A percentile compares a stretch with the other conserved stretches of the same genome.
phyloP scores from a whole-genome alignment of 345 rosid species.

The Nephelium lappaceum region DNA sequence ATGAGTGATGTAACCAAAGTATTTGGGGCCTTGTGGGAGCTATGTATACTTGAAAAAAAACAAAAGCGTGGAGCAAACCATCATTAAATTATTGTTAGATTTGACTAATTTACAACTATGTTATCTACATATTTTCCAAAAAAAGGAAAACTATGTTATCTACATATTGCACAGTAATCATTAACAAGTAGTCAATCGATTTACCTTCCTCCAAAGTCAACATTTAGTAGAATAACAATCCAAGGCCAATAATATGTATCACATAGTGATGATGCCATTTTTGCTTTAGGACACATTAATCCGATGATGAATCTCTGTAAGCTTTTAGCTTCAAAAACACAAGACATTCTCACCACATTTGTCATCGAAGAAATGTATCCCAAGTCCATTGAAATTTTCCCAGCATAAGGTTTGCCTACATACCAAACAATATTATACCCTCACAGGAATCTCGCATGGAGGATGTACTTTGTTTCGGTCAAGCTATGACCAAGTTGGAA shows the following conservation, averaged over 20 bases:
- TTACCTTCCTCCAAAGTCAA: too few species aligned
- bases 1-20: too few species aligned
- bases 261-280: slow-evolving; percentile 18
- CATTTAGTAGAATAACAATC: too few species aligned
- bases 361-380: slow-evolving; percentile 12
- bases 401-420: slow-evolving; percentile 16
- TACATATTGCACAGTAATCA: too few species aligned
- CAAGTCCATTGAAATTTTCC: background rate
- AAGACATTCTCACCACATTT: slow-evolving; percentile 1
- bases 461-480: slow-evolving; percentile 18
- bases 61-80: too few species aligned
- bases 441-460: slow-evolving; percentile 15
- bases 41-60: too few species aligned
- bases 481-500: slow-evolving; percentile 33
- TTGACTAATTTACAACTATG: too few species aligned
- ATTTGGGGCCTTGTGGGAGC: too few species aligned
- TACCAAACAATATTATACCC: slow-evolving; percentile 35
- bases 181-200: too few species aligned
- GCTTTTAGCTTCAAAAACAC: background rate
- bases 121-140: too few species aligned
- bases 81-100: too few species aligned
- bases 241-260: slow-evolving; percentile 1
- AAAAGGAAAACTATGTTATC: too few species aligned
- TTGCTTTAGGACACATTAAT: slow-evolving; percentile 18
- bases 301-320: slow-evolving; percentile 26